phyloP scores from a whole-genome alignment of 345 rosid species.

The Eutrema yunnanense region DNA sequence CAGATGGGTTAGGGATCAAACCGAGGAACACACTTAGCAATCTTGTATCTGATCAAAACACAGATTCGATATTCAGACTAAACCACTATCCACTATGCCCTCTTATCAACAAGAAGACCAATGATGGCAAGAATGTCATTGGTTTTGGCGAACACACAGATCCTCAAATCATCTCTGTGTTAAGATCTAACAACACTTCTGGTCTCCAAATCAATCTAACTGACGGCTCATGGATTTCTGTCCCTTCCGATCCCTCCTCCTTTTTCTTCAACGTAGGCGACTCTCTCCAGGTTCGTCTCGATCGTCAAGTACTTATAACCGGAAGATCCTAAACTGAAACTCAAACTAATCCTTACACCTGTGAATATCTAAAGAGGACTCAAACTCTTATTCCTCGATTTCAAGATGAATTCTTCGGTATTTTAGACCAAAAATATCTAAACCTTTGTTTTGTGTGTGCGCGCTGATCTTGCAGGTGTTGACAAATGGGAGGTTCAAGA shows the following conservation, averaged over 20 bases:
- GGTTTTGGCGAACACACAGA: conserved; percentile 96
- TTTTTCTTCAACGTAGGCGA: conserved; percentile 88
- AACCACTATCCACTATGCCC: conserved; percentile 73
- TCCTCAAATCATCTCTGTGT: conserved; percentile 78
- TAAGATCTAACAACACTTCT: conserved; percentile 78
- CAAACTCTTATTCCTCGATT: no score
- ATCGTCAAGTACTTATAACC: not conserved
- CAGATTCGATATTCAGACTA: conserved; percentile 67
- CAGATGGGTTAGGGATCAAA: conserved; percentile 64
- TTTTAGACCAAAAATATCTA: not conserved
- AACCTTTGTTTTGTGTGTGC: not conserved
- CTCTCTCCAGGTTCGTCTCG: conserved; percentile 52
- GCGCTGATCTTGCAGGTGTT: conserved; percentile 41
- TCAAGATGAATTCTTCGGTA: not conserved
- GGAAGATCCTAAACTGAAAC: not conserved
- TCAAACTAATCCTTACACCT: not conserved
- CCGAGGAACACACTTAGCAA: conserved; percentile 57
- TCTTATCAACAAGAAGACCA: not conserved
- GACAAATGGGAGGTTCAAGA: conserved; percentile 87
- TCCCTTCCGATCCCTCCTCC: conserved; percentile 64
- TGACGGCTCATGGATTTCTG: conserved; percentile 72
- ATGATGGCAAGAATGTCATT: conserved; percentile 30
- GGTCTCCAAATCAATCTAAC: conserved; percentile 69
- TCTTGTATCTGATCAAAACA: conserved; percentile 54
- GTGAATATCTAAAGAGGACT: not conserved